A percentile compares a stretch with the other conserved stretches of the same genome.
phyloP scores from a whole-genome alignment of 768 basidiomycete species.

The Lactarius evosmus region DNA sequence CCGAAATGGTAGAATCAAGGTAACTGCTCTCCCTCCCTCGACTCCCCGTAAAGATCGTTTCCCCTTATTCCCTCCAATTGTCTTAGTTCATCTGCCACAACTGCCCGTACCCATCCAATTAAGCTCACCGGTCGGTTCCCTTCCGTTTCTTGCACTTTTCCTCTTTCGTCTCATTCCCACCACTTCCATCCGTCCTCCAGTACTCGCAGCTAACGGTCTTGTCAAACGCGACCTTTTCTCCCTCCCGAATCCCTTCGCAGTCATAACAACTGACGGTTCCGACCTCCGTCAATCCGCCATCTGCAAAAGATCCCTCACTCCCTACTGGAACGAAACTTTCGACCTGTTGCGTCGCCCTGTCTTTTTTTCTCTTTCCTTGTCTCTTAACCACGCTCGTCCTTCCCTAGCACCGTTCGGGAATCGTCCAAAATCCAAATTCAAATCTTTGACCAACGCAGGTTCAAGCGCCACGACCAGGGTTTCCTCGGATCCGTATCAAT shows the following conservation, averaged over 20 bases:
- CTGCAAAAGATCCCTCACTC: conserved; percentile 62
- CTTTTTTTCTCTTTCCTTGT: neutral
- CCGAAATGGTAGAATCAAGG: conserved; percentile 16
- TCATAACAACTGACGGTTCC: conserved; percentile 79
- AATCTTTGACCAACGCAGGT: conserved; percentile 88
- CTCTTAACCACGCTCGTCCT: conserved; percentile 11
- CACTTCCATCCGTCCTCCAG: conserved; percentile 37
- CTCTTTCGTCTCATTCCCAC: neutral
- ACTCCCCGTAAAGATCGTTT: neutral
- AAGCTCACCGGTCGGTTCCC: conserved; percentile 15
- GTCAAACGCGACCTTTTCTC: conserved; percentile 75
- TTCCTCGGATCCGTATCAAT: conserved; percentile 50
- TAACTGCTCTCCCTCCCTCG: neutral
- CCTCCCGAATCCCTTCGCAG: conserved; percentile 85
- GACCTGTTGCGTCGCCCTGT: conserved; percentile 55
- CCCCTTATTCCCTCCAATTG: neutral
- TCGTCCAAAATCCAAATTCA: conserved; percentile 78
- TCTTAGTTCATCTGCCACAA: neutral
- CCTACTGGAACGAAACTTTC: conserved; percentile 83
- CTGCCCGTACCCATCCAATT: conserved; percentile 6
- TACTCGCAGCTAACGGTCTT: conserved; percentile 72
- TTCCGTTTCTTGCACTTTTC: neutral
- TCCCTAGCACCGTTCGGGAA: conserved; percentile 59
- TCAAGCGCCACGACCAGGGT: conserved; percentile 82
- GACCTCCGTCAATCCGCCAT: conserved; percentile 73